phyloP scores from a whole-genome alignment of 176 grass and related monocot genomes.

The Phoenix roebelenii region DNA sequence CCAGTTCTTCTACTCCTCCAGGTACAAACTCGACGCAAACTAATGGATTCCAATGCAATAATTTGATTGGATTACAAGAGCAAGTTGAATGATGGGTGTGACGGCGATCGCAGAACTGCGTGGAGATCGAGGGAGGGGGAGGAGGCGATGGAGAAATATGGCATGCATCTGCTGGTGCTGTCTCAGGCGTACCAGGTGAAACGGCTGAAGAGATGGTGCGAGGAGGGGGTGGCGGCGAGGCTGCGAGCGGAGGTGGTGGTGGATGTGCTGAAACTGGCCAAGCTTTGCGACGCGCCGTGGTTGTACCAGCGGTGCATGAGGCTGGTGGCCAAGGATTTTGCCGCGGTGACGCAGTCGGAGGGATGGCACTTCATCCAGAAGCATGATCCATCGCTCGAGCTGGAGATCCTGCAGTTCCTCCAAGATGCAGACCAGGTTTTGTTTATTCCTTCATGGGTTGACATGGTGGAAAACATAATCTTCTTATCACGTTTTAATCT shows the following conservation, averaged over 20 bases:
- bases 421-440: conserved; percentile 37
- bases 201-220: conserved; percentile 61
- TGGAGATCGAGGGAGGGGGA: conserved; percentile 10
- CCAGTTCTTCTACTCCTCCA: conserved; percentile 46
- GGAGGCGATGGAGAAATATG: conserved; percentile 31
- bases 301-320: conserved; percentile 54
- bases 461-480: too few relatives aligned
- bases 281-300: conserved; percentile 67
- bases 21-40: conserved; percentile 9
- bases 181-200: conserved; percentile 62
- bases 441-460: too few relatives aligned
- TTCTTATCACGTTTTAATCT: too few relatives aligned
- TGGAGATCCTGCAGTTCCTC: conserved; percentile 43
- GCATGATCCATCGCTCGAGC: conserved; percentile 52
- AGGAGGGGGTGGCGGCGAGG: conserved; percentile 37
- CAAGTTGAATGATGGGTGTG: too few relatives aligned
- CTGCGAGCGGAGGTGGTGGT: conserved; percentile 41
- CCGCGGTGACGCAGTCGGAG: conserved; percentile 46
- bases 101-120: not conserved
- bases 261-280: conserved; percentile 70
- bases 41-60: too few relatives aligned
- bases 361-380: conserved; percentile 61
- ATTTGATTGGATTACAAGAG: too few relatives aligned
- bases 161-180: conserved; percentile 62
- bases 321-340: conserved; percentile 43